Evolutionary conservation across 1,284 basidiomycete genomes (phyloP), one percentile per base, ranked within the genome.

Genomic region (Marasmius sp.): DNA sequence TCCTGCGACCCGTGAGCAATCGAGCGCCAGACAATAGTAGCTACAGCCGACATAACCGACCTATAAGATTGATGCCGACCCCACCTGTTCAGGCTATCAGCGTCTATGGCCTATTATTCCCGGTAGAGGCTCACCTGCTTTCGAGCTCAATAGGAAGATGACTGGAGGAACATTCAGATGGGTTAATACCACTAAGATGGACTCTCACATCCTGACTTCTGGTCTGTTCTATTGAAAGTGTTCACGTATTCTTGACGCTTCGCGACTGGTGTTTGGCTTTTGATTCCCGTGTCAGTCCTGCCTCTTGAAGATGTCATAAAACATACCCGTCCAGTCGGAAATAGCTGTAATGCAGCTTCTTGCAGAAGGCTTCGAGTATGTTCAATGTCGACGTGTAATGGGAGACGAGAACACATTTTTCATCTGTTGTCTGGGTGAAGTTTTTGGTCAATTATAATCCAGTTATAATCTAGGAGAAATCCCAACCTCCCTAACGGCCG

Each of bases 351-450:
- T 81, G 77, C 70, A 84, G 87, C 66, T 84, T 86, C 70, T 88
- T 85, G 77, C 95, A 96, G 68, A 91, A 91, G 5, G 85, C 86
- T 77, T 98, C 94, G 43, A 99, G 80, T 62, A 99, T 86, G 71
- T 98, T 93, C 59, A 99, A 85, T 0, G 97, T 97, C 3, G 91
- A 89, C 0, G 93, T 95, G 70, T 91, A 95, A 70, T 95, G 93
- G 20, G 93, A 95, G 27, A 96, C 93, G 52, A 98, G 76, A 43
- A 97, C 91, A 67, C 94, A 92, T 83, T 98, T 98, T 75, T 99
- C 97, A 41, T 92, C 87, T 0, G 93, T 96, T 45, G 82, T 79
- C 81, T 88, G 67, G 56, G 69, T 68, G 36, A 56, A 48, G 47
- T 47, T 38, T 64, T 34, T 27, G 49, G 48, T 11, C 52, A 47